phyloP scores from a whole-genome alignment of 768 basidiomycete genomes.

The Hygrocybe coccinea region DNA sequence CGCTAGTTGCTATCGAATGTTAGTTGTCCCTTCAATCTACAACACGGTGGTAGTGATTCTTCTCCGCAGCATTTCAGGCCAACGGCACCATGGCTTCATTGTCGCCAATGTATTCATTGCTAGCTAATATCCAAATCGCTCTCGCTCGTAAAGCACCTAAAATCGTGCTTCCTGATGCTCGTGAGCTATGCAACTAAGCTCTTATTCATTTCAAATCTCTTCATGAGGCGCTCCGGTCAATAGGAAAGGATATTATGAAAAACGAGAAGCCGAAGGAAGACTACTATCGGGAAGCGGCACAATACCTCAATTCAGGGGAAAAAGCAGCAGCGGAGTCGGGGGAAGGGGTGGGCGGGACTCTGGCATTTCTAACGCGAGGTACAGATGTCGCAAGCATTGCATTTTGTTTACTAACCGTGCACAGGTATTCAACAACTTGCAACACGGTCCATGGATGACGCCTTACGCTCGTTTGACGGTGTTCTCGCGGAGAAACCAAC shows the following conservation, averaged over 20 bases:
- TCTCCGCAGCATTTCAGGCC: constrained; percentile 44
- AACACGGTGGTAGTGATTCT: constrained; percentile 11
- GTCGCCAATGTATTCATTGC: constrained; percentile 71
- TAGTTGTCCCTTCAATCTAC: constrained; percentile 22
- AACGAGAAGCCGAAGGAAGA: constrained; percentile 62
- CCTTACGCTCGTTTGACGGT: constrained; percentile 73
- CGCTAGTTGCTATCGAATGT: constrained; percentile 63
- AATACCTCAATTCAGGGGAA: constrained; percentile 59
- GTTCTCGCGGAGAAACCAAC: constrained; percentile 75
- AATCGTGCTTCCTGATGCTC: constrained; percentile 61
- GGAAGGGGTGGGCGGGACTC: constrained; percentile 49
- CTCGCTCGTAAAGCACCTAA: constrained; percentile 83
- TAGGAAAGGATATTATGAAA: constrained; percentile 62
- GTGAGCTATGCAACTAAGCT: constrained; percentile 42
- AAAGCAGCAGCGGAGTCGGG: constrained; percentile 54
- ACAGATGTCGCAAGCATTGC: constrained; percentile 15
- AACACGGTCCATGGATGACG: constrained; percentile 75
- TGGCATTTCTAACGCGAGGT: constrained; percentile 67
- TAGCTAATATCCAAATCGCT: constrained; percentile 82
- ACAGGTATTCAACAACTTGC: constrained; percentile 80
- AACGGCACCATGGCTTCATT: constrained; percentile 49
- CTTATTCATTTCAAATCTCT: neutral
- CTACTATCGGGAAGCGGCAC: constrained; percentile 64
- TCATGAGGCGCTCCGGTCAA: neutral
- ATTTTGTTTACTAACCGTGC: neutral